Base-by-base conservation (phyloP, 805 yeast genomes). In the Starmerella riodocensis region DNA sequence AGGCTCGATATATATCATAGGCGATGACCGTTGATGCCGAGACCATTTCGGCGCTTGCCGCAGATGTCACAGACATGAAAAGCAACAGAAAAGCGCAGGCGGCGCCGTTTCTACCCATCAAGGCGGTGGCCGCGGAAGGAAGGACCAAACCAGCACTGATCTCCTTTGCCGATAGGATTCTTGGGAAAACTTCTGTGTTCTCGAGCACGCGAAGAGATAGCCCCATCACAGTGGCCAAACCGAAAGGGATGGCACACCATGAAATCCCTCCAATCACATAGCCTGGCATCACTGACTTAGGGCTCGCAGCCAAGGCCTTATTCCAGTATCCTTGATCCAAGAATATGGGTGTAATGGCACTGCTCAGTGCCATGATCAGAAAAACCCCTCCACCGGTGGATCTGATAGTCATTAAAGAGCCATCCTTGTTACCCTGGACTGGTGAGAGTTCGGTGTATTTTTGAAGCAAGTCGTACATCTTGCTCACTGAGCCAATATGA, bases 1-100 rank as follows among this genome's bases (percentile, higher is more conserved):
- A 84, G 17, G 76, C 71, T 61, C 81, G 73, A 72, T 78, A 85
- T 45, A 84, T 67, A 62, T 85, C 94, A 52, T 82, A 85, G 33
- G 94, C 78, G 64, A 74, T 71, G 44, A 85, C 73, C 2, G 93
- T 77, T 3, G 93, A 78, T 17, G 81, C 85, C 2, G 94, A 79
- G 55, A 85, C 80, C 52, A 85, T 71, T 60, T 85, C 94, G 29
- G 94, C 88, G 25, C 93, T 79, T 71, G 82, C 73, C 21, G 94
- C 94, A 34, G 93, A 78, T 0, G 94, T 84, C 30, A 80, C 86
- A 21, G 94, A 93, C 86, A 83, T 79, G 60, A 85, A 85, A 8
- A 84, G 71, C 65, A 85, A 61, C 26, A 84, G 57, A 47, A 85
- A 66, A 9, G 85, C 70, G 25, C 85, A 85, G 34, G 73, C 86